Evolutionary conservation across 768 basidiomycete genomes (phyloP), one percentile per base, ranked within the genome.

Genomic region (Auricularia sp.): DNA sequence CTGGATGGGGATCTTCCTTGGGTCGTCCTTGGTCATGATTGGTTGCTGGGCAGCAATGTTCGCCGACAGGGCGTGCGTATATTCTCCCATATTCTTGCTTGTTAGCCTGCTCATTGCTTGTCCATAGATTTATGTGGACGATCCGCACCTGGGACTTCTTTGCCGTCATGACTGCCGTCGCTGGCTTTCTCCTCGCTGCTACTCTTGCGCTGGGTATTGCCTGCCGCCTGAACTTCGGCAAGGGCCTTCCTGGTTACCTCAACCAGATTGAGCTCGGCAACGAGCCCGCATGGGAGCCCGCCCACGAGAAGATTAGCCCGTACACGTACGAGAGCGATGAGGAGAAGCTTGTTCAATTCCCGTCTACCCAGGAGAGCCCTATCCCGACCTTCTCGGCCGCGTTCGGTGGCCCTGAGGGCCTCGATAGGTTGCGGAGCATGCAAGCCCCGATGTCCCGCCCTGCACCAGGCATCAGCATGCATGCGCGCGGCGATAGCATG

Each of bases 141-240:
- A 90, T 88, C 71, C 73, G 79, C 53, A 83, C 83, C 12, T 92
- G 90, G 90, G 73, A 73, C 3, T 90, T 91, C 79, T 91, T 91
- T 74, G 79, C 82, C 61, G 71, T 87, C 64, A 86, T 87, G 76
- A 78, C 83, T 7, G 72, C 77, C 8, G 75, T 81, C 1, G 87
- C 89, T 0, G 83, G 85, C 12, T 69, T 81, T 62, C 77, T 92
- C 58, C 81, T 83, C 1, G 64, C 85, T 16, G 61, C 78, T 33
- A 79, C 84, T 0, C 78, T 89, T 68, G 67, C 85, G 63, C 71
- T 91, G 59, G 90, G 87, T 2, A 68, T 90, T 42, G 67, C 86
- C 66, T 91, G 89, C 71, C 81, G 85, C 42, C 71, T 83, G 69
- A 91, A 91, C 76, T 91, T 91, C 69, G 87, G 86, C 64, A 89